These are phyloP conservation scores for Cystobasidium sp. DNA, from an alignment of 1,284 basidiomycete genomes.

Conservation along the genomic window DNA sequence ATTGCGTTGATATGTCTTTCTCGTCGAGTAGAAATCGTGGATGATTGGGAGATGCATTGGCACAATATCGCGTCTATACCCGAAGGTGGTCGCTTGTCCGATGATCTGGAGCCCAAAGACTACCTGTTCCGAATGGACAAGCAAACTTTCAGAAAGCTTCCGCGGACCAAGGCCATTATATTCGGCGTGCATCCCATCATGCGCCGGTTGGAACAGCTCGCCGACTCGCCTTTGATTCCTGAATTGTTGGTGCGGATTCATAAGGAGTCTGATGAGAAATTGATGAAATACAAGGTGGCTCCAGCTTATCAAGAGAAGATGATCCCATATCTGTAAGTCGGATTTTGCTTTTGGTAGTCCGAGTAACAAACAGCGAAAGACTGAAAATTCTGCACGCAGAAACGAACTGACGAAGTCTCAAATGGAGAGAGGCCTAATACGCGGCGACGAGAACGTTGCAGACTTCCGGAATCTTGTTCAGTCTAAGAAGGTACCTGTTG, in stretches of 20 bases:
- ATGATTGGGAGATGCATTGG: slow-evolving; percentile 58
- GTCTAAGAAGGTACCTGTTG: neutral
- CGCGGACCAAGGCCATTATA: slow-evolving; percentile 57
- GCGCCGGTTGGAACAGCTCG: slow-evolving; percentile 57
- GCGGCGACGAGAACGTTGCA: slow-evolving; percentile 48
- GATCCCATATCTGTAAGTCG: slow-evolving; percentile 56
- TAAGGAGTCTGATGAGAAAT: slow-evolving; percentile 54
- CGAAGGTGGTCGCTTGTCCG: slow-evolving; percentile 53
- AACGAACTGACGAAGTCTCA: slow-evolving; percentile 57
- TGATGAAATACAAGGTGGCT: slow-evolving; percentile 59
- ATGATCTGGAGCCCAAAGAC: slow-evolving; percentile 55
- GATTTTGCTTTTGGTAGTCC: too few relatives aligned
- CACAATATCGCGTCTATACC: slow-evolving; percentile 57
- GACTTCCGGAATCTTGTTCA: slow-evolving; percentile 46
- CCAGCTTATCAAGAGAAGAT: slow-evolving; percentile 56
- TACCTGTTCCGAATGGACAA: slow-evolving; percentile 52
- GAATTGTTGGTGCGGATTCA: slow-evolving; percentile 58
- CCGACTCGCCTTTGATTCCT: slow-evolving; percentile 59
- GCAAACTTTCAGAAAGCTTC: slow-evolving; percentile 61
- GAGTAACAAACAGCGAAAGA: neutral
- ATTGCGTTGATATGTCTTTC: neutral
- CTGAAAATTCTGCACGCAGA: neutral
- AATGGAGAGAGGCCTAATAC: slow-evolving; percentile 58
- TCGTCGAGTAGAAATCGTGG: slow-evolving; percentile 57
- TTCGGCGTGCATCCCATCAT: slow-evolving; percentile 61